phyloP scores from a whole-genome alignment of 331 rosid genomes.

The Arachis monticola region DNA sequence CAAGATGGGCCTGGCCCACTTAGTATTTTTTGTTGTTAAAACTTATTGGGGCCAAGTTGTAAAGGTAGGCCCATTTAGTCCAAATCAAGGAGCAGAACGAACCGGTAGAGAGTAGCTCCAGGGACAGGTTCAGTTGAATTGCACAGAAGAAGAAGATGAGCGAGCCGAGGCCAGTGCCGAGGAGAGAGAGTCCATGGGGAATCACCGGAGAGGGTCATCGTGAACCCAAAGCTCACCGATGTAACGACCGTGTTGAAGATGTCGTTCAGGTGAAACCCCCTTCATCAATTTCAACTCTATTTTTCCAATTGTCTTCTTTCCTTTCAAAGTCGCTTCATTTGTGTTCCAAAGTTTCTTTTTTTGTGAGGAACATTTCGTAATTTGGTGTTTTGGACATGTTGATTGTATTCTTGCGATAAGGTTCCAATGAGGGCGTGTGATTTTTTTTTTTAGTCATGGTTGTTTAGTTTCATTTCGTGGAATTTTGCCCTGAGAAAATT shows the following conservation, averaged over 20 bases:
- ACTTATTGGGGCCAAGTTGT: too few relatives aligned
- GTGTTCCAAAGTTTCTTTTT: background rate
- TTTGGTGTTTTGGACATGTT: background rate
- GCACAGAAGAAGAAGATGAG: constrained; percentile 51
- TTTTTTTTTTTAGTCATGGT: background rate
- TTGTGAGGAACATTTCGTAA: background rate
- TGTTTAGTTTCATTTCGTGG: constrained; percentile 15
- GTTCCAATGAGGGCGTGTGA: background rate
- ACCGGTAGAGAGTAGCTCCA: background rate
- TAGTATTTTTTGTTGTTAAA: too few relatives aligned
- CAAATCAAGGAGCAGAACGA: background rate
- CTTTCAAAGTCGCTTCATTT: background rate
- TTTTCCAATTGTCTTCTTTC: too few relatives aligned
- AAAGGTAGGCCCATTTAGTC: background rate
- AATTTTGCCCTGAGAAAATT: constrained; percentile 18
- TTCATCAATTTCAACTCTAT: background rate
- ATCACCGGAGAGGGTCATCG: constrained; percentile 74
- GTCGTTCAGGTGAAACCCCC: constrained; percentile 45
- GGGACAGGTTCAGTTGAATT: background rate
- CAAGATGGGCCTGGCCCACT: too few relatives aligned
- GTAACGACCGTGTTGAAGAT: constrained; percentile 83
- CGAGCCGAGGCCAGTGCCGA: constrained; percentile 81
- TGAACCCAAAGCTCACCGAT: constrained; percentile 90
- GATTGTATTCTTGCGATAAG: background rate
- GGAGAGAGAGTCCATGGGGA: constrained; percentile 99